phyloP scores from a whole-genome alignment of 2,329 filamentous ascomycete species.

The Colletotrichum liriopes region DNA sequence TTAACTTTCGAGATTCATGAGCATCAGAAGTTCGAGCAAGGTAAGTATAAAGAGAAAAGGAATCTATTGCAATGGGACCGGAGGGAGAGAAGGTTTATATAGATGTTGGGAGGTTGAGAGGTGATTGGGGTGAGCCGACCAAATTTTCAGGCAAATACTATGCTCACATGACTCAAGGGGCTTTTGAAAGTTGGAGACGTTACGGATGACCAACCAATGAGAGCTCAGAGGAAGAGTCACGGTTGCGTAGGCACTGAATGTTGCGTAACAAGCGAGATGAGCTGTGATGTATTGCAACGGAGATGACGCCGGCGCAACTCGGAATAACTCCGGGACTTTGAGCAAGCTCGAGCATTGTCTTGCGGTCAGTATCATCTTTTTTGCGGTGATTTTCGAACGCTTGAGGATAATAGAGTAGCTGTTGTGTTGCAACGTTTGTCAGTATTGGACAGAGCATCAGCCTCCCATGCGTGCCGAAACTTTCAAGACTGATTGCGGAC shows the following conservation, averaged over 20 bases:
- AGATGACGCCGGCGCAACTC: not conserved
- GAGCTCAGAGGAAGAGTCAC: not conserved
- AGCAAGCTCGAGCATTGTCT: too few species aligned
- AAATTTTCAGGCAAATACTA: not conserved
- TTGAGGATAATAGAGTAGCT: not conserved
- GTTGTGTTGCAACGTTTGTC: not conserved
- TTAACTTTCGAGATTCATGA: too few species aligned
- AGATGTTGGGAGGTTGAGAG: not conserved
- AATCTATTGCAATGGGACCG: not conserved
- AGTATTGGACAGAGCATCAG: not conserved
- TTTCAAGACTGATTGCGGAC: too few species aligned
- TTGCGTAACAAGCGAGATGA: not conserved
- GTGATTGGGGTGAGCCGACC: not conserved
- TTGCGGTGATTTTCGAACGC: not conserved
- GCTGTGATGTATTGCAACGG: not conserved
- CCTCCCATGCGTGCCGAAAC: too few species aligned
- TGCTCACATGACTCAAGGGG: not conserved
- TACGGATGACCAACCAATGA: not conserved
- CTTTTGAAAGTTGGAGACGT: not conserved
- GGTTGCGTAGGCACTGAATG: not conserved
- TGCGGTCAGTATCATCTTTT: not conserved
- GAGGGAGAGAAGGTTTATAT: not conserved
- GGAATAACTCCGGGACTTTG: not conserved
- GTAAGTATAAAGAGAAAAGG: conserved; percentile 3
- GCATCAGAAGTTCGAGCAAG: not conserved